Base-by-base conservation (phyloP, 805 yeast species). In the Kodamaea restingae region DNA sequence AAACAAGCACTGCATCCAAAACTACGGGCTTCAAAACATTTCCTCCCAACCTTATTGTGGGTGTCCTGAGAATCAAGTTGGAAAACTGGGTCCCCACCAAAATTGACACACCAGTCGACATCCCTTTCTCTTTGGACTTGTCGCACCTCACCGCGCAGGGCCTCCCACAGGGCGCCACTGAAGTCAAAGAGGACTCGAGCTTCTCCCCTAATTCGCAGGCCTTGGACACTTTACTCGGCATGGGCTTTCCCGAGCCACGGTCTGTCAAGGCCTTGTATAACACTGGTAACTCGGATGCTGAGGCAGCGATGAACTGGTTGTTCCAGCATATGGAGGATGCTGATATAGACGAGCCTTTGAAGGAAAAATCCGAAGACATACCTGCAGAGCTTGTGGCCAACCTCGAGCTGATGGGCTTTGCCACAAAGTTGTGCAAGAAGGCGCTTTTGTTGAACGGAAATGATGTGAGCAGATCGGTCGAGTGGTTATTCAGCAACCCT, bases 51-150 rank as follows among this genome's bases (percentile, higher is more conserved):
- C 65, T 93, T 20, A 75, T 86, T 3, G 66, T 87, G 1, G 81
- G 81, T 45, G 85, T 88, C 2, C 82, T 87, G 45, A 72, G 98
- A 52, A 87, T 91, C 40, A 80, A 82, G 46, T 63, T 95, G 26
- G 84, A 81, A 32, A 87, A 88, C 53, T 93, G 97, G 98, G 84
- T 80, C 2, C 97, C 98, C 0, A 69, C 77, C 0, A 93, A 93
- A 57, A 71, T 85, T 1, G 83, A 80, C 44, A 85, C 82, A 4
- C 95, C 95, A 2, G 70, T 91, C 10, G 60, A 36, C 47, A 78
- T 54, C 65, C 83, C 55, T 63, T 71, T 40, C 54, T 18, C 24
- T 2, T 50, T 84, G 31, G 69, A 74, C 43, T 44, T 91, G 2
- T 58, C 67, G 2, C 44, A 49, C 1, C 75, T 63, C 42, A 42